These are phyloP conservation scores for Arthrobotrys entomopaga DNA, from an alignment of 2,329 filamentous ascomycete genomes.

Conservation along the genomic window DNA sequence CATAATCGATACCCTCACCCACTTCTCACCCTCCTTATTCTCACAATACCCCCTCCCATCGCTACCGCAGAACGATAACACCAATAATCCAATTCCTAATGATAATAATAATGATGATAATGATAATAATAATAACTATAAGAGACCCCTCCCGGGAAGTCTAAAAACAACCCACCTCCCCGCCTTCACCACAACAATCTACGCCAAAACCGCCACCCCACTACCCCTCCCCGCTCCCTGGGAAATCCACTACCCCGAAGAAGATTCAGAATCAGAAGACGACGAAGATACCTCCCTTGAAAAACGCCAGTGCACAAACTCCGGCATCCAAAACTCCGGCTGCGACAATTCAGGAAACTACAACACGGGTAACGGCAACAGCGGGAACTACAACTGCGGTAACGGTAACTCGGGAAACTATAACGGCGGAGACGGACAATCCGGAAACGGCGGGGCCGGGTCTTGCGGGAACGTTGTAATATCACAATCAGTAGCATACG, in stretches of 20 bases:
- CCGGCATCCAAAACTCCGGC: slow-evolving; percentile 36
- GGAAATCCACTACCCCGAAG: slow-evolving; percentile 45
- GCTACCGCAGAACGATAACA: not conserved
- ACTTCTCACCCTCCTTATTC: slow-evolving; percentile 9
- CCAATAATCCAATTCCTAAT: too few species aligned
- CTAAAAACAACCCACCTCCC: slow-evolving; percentile 38
- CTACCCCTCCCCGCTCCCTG: slow-evolving; percentile 43
- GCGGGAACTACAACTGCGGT: slow-evolving; percentile 52
- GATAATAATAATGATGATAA: too few species aligned
- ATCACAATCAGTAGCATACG: slow-evolving; percentile 32
- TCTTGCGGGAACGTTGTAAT: slow-evolving; percentile 48
- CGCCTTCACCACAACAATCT: slow-evolving; percentile 40
- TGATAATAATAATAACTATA: too few species aligned
- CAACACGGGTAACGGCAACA: slow-evolving; percentile 46
- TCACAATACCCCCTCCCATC: slow-evolving; percentile 1
- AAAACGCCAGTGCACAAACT: slow-evolving; percentile 52
- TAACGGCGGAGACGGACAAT: slow-evolving; percentile 34
- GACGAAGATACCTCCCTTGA: slow-evolving; percentile 3
- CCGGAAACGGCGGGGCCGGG: slow-evolving; percentile 38
- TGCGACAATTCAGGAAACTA: slow-evolving; percentile 40
- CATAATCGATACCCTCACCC: slow-evolving; percentile 22
- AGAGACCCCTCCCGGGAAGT: slow-evolving; percentile 20
- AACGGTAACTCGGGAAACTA: slow-evolving; percentile 50
- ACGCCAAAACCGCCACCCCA: slow-evolving; percentile 46
- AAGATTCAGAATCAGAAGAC: slow-evolving; percentile 39